phyloP scores from a whole-genome alignment of 2,329 filamentous ascomycete genomes.

The Curvularia hawaiiensis region DNA sequence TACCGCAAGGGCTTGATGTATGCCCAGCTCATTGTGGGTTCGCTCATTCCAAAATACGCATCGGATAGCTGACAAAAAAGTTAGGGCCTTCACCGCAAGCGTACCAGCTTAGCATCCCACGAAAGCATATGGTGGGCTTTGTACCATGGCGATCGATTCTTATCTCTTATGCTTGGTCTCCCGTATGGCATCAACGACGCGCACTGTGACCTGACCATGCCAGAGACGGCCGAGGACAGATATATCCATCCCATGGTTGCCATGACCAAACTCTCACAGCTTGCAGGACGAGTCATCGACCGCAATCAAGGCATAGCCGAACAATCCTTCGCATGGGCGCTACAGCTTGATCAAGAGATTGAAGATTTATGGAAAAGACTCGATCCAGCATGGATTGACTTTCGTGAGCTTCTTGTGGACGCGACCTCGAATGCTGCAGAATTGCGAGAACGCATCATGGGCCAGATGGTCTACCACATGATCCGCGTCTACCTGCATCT shows the following conservation, averaged over 20 bases:
- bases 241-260: slow-evolving; percentile 41
- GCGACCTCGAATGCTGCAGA: slow-evolving; percentile 43
- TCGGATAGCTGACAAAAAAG: slow-evolving; percentile 17
- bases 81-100: slow-evolving; percentile 49
- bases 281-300: slow-evolving; percentile 53
- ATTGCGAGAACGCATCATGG: slow-evolving; percentile 47
- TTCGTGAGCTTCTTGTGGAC: slow-evolving; percentile 34
- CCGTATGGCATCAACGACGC: slow-evolving; percentile 52
- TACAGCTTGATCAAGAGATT: slow-evolving; percentile 52
- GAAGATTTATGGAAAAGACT: slow-evolving; percentile 46
- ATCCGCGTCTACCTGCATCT: slow-evolving; percentile 53
- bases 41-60: neutral
- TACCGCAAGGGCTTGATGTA: slow-evolving; percentile 58
- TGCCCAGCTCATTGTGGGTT: slow-evolving; percentile 58
- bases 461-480: slow-evolving; percentile 53
- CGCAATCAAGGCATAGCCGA: slow-evolving; percentile 47
- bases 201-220: slow-evolving; percentile 45
- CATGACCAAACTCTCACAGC: slow-evolving; percentile 44
- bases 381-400: slow-evolving; percentile 48
- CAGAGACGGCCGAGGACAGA: slow-evolving; percentile 29
- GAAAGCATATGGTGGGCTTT: slow-evolving; percentile 50
- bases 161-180: slow-evolving; percentile 60
- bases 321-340: slow-evolving; percentile 45
- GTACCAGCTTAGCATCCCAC: slow-evolving; percentile 38
- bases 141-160: slow-evolving; percentile 55